Conservation (phyloP, 108 stramenopile species). For the Mediolabrus comicus region DNA sequence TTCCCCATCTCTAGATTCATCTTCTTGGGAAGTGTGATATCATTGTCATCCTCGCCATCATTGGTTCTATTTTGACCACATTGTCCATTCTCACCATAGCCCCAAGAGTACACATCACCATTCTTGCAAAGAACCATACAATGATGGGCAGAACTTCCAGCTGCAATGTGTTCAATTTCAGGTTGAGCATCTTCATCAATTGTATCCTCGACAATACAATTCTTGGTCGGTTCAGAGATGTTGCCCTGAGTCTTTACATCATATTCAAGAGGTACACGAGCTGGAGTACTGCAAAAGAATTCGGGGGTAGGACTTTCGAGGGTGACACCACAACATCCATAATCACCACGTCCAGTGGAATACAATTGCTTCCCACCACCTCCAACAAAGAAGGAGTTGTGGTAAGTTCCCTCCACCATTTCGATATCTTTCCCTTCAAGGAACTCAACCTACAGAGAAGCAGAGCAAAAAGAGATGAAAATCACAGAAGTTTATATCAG, state of each 20-base stretch:
- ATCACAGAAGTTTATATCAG: background rate
- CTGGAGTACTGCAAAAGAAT: conserved; percentile 29
- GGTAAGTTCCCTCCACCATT: conserved; percentile 72
- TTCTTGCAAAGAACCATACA: conserved; percentile 62
- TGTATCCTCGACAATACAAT: conserved; percentile 32
- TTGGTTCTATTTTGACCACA: conserved; percentile 59
- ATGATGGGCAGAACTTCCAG: conserved; percentile 53
- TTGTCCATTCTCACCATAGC: conserved; percentile 62
- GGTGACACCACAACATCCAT: conserved; percentile 78
- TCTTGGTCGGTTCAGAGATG: conserved; percentile 35
- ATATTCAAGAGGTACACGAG: conserved; percentile 49
- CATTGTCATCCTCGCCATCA: conserved; percentile 24
- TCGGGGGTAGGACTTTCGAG: conserved; percentile 32
- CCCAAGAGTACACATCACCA: conserved; percentile 91
- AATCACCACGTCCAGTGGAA: conserved; percentile 84
- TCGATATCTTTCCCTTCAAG: conserved; percentile 58
- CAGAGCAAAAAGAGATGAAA: conserved; percentile 15
- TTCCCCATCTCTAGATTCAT: conserved; percentile 25
- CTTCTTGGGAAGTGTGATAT: conserved; percentile 38
- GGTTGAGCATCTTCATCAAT: conserved; percentile 40
- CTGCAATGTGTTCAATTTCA: conserved; percentile 50
- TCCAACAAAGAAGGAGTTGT: conserved; percentile 70
- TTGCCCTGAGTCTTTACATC: conserved; percentile 14
- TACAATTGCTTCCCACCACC: conserved; percentile 61
- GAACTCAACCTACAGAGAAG: conserved; percentile 37